These are phyloP conservation scores for Ballota nigra DNA, from an alignment of 257 asterid genomes.

Conservation along the genomic window DNA sequence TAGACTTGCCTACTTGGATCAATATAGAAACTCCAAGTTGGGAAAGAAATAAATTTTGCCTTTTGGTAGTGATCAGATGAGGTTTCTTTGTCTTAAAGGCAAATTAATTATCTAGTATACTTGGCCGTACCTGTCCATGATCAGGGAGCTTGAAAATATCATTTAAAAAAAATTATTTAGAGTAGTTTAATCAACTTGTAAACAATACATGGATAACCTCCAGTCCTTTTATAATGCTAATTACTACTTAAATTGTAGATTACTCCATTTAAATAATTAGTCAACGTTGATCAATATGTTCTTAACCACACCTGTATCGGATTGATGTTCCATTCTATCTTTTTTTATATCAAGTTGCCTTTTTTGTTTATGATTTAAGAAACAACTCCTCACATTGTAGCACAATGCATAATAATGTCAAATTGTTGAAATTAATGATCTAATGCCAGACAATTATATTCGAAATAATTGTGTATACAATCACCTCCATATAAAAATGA, in stretches of 20 bases:
- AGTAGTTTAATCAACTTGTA: conserved; percentile 24
- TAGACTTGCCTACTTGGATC: conserved; percentile 21
- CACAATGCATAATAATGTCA: background rate
- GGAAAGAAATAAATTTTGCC: conserved; percentile 31
- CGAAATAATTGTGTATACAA: background rate
- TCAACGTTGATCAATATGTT: conserved; percentile 17
- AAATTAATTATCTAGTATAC: background rate
- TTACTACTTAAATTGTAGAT: background rate
- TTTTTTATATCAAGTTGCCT: background rate
- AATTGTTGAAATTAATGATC: background rate
- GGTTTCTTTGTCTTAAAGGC: conserved; percentile 21
- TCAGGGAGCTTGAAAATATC: background rate
- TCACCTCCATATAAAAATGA: background rate
- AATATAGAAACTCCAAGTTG: conserved; percentile 23
- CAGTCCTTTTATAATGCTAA: background rate
- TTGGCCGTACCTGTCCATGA: conserved; percentile 8
- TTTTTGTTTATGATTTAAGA: background rate
- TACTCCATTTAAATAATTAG: conserved; percentile 22
- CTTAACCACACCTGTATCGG: background rate
- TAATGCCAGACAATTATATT: background rate
- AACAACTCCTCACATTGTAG: background rate
- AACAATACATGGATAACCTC: conserved; percentile 7
- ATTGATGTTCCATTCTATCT: background rate
- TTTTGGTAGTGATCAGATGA: conserved; percentile 51
- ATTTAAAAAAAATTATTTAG: background rate